Percentiles rank a stretch among this genome's conserved stretches.
These are phyloP conservation scores for Tulasnella sp. DNA, from an alignment of 768 basidiomycete species.

Conservation along the genomic window DNA sequence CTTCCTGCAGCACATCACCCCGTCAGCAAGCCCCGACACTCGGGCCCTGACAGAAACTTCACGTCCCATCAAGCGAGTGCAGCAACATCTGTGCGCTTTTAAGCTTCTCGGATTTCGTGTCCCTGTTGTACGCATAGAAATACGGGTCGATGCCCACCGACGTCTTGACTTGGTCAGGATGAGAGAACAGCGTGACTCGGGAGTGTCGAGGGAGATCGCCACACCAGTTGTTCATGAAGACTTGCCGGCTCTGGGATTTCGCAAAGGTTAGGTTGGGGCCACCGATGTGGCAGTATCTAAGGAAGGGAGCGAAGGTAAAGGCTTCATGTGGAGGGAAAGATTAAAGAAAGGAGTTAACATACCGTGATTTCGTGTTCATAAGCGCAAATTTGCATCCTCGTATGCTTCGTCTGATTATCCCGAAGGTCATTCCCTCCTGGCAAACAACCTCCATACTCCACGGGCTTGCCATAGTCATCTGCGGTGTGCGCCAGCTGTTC, in stretches of 20 bases:
- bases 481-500: slow-evolving; percentile 44
- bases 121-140: neutral
- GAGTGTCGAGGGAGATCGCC: slow-evolving; percentile 41
- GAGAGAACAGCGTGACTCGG: slow-evolving; percentile 40
- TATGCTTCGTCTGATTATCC: slow-evolving; percentile 41
- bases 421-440: slow-evolving; percentile 40
- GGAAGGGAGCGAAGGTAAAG: slow-evolving; percentile 14
- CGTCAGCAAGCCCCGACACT: neutral
- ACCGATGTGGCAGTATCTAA: slow-evolving; percentile 46
- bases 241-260: slow-evolving; percentile 30
- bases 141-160: slow-evolving; percentile 37
- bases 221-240: slow-evolving; percentile 38
- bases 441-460: slow-evolving; percentile 43
- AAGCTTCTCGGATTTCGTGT: slow-evolving; percentile 30
- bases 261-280: slow-evolving; percentile 20
- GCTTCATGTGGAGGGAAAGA: neutral
- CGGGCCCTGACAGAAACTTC: neutral
- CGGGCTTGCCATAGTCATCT: slow-evolving; percentile 35
- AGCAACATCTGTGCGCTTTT: slow-evolving; percentile 40
- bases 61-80: slow-evolving; percentile 25
- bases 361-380: slow-evolving; percentile 49
- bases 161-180: slow-evolving; percentile 42
- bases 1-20: slow-evolving; percentile 33
- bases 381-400: slow-evolving; percentile 36
- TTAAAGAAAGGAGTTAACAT: slow-evolving; percentile 7